Evolutionary conservation across 2,329 filamentous ascomycete species (phyloP).

Genomic region (Madurella mycetomatis): DNA sequence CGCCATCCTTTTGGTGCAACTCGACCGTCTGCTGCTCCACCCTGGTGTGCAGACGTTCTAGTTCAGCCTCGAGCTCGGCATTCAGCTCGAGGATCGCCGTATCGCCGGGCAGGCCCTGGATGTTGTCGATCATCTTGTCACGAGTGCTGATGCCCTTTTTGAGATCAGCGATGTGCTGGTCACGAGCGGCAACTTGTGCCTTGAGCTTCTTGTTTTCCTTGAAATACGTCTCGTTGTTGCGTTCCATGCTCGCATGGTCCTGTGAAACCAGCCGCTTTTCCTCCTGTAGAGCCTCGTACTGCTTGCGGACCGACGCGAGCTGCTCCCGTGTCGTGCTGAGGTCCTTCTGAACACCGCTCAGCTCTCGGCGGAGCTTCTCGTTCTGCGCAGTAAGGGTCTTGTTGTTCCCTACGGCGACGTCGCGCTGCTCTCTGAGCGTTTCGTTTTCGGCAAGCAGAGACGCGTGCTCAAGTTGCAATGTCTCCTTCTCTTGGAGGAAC

Average conservation of each 20-base stretch:
- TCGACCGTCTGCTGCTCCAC: slow-evolving; percentile 19
- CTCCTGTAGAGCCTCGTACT: slow-evolving; percentile 33
- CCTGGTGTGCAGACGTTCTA: slow-evolving; percentile 23
- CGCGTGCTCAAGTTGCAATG: slow-evolving; percentile 38
- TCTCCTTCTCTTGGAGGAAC: slow-evolving; percentile 32
- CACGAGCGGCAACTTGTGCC: slow-evolving; percentile 23
- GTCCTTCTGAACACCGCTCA: slow-evolving; percentile 39
- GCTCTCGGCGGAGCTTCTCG: slow-evolving; percentile 37
- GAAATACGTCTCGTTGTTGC: slow-evolving; percentile 53
- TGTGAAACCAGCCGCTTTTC: slow-evolving; percentile 45
- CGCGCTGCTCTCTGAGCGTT: slow-evolving; percentile 35
- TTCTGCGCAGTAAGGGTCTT: slow-evolving; percentile 22
- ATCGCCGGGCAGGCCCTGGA: slow-evolving; percentile 25
- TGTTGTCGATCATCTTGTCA: slow-evolving; percentile 27
- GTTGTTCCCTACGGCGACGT: slow-evolving; percentile 21
- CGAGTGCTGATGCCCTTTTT: slow-evolving; percentile 27
- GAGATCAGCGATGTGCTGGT: slow-evolving; percentile 28
- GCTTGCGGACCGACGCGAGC: slow-evolving; percentile 40
- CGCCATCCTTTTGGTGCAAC: slow-evolving; percentile 21
- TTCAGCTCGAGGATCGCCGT: slow-evolving; percentile 26
- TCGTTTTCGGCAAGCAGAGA: slow-evolving; percentile 40
- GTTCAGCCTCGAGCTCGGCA: slow-evolving; percentile 26
- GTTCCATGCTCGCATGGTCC: slow-evolving; percentile 50
- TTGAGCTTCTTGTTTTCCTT: slow-evolving; percentile 47
- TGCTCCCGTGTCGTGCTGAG: slow-evolving; percentile 44